Conservation (phyloP, 768 basidiomycete genomes). For the Trametes elegans region DNA sequence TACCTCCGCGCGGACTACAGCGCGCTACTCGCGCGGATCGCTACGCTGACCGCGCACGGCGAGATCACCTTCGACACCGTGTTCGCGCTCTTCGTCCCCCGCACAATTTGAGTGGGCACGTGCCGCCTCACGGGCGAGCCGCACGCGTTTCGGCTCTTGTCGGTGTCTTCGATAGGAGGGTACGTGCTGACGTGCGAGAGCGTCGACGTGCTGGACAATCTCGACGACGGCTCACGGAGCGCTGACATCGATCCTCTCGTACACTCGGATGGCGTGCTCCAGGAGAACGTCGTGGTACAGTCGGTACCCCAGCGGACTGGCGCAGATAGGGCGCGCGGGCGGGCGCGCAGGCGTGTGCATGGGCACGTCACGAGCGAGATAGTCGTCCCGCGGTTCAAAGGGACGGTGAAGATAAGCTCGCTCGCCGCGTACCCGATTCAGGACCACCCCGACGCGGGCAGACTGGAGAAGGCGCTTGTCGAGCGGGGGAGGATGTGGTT, state of each 20-base stretch:
- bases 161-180: slow-evolving; percentile 37
- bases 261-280: too few species aligned
- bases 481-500: slow-evolving; percentile 55
- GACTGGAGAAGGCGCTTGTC: slow-evolving; percentile 37
- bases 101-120: slow-evolving; percentile 46
- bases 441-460: slow-evolving; percentile 44
- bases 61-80: slow-evolving; percentile 60
- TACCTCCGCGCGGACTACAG: slow-evolving; percentile 51
- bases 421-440: slow-evolving; percentile 52
- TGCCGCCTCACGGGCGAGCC: slow-evolving; percentile 53
- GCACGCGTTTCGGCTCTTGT: slow-evolving; percentile 46
- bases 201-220: slow-evolving; percentile 49
- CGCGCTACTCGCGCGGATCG: slow-evolving; percentile 44
- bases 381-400: slow-evolving; percentile 37
- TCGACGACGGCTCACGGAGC: too few species aligned
- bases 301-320: too few species aligned
- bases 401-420: slow-evolving; percentile 47
- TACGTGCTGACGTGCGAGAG: slow-evolving; percentile 50
- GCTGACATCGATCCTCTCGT: too few species aligned
- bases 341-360: slow-evolving; percentile 38
- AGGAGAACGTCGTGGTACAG: too few species aligned
- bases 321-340: slow-evolving; percentile 37
- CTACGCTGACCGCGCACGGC: slow-evolving; percentile 46
- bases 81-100: slow-evolving; percentile 53
- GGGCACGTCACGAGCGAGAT: slow-evolving; percentile 27